Evolutionary conservation across 2,329 filamentous ascomycete species (phyloP), one percentile per base, ranked within the genome.

Genomic region (Penicillium thymicola): DNA sequence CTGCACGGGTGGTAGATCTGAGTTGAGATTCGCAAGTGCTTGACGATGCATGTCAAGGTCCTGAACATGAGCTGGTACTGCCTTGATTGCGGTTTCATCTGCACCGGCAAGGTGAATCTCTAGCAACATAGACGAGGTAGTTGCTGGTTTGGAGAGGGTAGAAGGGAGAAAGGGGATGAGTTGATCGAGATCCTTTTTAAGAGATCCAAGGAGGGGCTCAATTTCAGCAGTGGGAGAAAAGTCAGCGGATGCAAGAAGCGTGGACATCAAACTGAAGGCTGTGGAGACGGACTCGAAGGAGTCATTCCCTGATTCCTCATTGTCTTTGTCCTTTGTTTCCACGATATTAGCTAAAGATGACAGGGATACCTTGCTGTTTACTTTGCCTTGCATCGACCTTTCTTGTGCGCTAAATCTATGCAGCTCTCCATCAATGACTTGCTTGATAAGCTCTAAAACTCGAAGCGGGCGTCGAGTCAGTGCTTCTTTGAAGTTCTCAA

Each of bases 201-300:
- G 66, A 18, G 59, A 65, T 37, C 67, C 60, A 4, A 77, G 65
- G 1, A 69, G 54, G 10, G 66, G 64, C 3, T 65, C 55, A 4
- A 70, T 69, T 23, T 70, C 66, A 42, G 65, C 56, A 1, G 74
- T 70, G 8, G 67, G 55, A 2, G 66, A 60, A 37, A 77, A 77
- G 10, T 75, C 73, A 1, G 75, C 72, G 6, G 76, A 77, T 3
- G 75, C 70, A 23, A 78, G 60, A 7, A 78, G 71, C 7, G 75
- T 76, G 4, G 75, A 78, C 3, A 78, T 62, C 18, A 78, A 62
- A 52, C 75, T 78, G 60, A 77, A 74, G 9, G 75, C 74, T 10
- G 71, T 70, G 5, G 74, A 71, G 28, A 78, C 55, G 3, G 73
- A 74, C 46, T 77, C 75, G 5, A 64, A 65, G 23, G 68, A 65